Evolutionary conservation across 1,284 basidiomycete species (phyloP).

Genomic region (Microbotryum intermedium): DNA sequence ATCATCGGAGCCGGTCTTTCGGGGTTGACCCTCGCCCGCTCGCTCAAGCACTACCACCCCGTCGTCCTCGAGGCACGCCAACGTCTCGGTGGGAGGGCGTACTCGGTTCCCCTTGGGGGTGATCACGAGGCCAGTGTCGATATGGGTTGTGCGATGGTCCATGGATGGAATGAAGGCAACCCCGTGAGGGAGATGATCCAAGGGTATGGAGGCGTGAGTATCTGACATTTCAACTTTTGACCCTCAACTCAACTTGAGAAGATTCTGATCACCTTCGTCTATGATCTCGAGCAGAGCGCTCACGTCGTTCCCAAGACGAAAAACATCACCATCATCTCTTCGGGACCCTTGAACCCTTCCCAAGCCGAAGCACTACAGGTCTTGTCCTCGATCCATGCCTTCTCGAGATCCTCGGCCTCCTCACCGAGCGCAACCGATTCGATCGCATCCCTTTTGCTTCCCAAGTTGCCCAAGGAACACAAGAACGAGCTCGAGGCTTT

Average conservation of each 20-base stretch:
- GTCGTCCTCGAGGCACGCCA: conserved; percentile 46
- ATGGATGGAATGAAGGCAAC: conserved; percentile 24
- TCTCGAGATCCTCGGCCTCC: neutral
- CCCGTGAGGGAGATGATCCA: neutral
- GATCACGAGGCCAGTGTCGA: conserved; percentile 7
- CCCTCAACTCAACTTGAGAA: no score
- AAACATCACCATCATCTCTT: neutral
- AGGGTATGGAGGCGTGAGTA: conserved; percentile 2
- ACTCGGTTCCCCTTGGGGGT: neutral
- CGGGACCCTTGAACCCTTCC: neutral
- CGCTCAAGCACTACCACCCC: conserved; percentile 45
- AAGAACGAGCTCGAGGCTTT: conserved; percentile 31
- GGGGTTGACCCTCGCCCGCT: conserved; percentile 44
- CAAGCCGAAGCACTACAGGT: conserved; percentile 8
- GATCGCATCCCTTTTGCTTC: conserved; percentile 16
- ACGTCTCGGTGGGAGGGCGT: conserved; percentile 21
- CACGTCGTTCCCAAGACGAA: conserved; percentile 13
- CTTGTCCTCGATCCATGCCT: conserved; percentile 12
- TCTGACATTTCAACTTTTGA: no score
- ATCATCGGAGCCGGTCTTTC: conserved; percentile 37
- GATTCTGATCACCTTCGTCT: neutral
- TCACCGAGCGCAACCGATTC: neutral
- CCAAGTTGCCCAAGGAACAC: neutral
- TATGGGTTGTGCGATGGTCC: conserved; percentile 15
- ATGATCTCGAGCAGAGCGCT: conserved; percentile 8